Conservation (phyloP, 75 land plant species). For the Sequoiadendron giganteum region DNA sequence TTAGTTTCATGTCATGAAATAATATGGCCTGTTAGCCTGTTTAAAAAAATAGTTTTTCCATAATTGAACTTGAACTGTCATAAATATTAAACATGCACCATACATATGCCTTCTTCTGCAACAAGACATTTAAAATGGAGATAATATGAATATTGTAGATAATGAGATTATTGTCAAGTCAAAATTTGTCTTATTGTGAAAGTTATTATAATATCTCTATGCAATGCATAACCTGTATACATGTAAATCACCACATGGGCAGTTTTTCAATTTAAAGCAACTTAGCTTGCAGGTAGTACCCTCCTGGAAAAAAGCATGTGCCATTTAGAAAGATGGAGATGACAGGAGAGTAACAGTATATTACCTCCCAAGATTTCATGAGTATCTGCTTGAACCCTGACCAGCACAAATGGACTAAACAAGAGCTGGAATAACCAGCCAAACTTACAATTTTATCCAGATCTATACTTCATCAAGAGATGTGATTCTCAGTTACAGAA, state of each 20-base stretch:
- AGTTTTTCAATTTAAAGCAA: background rate
- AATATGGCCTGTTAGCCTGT: too few species aligned
- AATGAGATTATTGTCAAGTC: background rate
- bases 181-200: background rate
- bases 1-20: too few species aligned
- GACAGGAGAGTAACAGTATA: background rate
- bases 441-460: background rate
- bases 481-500: too few species aligned
- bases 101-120: background rate
- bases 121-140: background rate
- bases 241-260: background rate
- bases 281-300: background rate
- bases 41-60: too few species aligned
- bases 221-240: background rate
- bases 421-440: background rate
- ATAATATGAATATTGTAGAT: background rate
- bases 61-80: background rate
- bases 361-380: background rate
- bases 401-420: background rate
- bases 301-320: background rate
- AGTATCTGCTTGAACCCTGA: background rate
- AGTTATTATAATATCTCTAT: background rate
- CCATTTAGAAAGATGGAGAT: background rate
- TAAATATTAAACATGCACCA: too few species aligned
- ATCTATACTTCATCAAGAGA: background rate